A percentile compares a stretch with the other conserved stretches of the same genome.
Conservation (phyloP, 805 yeast species). For the Barnettozyma pratensis region DNA sequence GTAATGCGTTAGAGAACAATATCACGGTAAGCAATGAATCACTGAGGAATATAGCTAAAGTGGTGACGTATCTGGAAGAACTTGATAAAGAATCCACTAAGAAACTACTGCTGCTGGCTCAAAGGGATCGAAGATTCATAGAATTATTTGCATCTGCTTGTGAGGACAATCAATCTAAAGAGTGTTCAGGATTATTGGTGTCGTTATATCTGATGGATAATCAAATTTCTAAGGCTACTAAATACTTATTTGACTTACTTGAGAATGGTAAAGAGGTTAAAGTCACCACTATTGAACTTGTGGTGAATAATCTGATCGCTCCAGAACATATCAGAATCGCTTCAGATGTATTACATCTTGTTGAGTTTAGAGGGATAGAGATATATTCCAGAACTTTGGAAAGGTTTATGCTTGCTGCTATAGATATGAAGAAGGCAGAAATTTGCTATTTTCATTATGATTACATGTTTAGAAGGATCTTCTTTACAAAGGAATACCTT, state of each 20-base stretch:
- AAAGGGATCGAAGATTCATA: not conserved
- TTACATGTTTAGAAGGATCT: slow-evolving; percentile 5
- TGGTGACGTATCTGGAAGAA: not conserved
- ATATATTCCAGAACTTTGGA: slow-evolving; percentile 15
- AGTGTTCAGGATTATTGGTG: slow-evolving; percentile 3
- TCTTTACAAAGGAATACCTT: slow-evolving; percentile 15
- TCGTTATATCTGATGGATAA: slow-evolving; percentile 7
- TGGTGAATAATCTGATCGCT: slow-evolving; percentile 10
- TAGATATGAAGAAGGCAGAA: slow-evolving; percentile 3
- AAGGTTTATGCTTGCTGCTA: slow-evolving; percentile 9
- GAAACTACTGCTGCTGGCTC: not conserved
- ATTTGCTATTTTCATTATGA: slow-evolving; percentile 6
- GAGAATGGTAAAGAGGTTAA: not conserved
- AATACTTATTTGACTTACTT: not conserved
- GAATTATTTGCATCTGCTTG: not conserved
- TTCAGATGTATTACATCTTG: slow-evolving; percentile 3
- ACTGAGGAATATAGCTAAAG: not conserved
- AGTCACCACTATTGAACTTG: slow-evolving; percentile 10
- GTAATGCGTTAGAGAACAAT: not conserved
- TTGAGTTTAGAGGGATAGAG: slow-evolving; percentile 1
- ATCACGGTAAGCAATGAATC: not conserved
- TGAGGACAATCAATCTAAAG: not conserved
- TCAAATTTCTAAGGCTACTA: slow-evolving; percentile 8
- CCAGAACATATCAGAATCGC: slow-evolving; percentile 8
- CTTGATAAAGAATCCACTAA: not conserved